These are phyloP conservation scores for Tylopilus rubrobrunneus DNA, from an alignment of 768 basidiomycete species.

Conservation along the genomic window DNA sequence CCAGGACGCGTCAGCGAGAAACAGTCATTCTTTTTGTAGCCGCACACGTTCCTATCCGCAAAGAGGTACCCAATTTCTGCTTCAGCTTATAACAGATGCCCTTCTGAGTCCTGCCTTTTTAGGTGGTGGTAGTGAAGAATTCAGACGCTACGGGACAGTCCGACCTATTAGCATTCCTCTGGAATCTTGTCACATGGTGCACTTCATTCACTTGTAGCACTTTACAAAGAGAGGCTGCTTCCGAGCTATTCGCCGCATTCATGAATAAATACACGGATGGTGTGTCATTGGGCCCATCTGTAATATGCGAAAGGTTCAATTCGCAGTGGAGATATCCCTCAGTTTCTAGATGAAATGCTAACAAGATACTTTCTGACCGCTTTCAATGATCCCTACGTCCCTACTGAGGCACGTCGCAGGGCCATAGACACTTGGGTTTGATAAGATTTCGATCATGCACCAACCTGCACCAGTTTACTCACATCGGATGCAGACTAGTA, in stretches of 20 bases:
- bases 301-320: background rate
- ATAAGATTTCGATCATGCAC: slow-evolving; percentile 34
- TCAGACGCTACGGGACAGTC: slow-evolving; percentile 38
- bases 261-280: slow-evolving; percentile 77
- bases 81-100: background rate
- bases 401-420: slow-evolving; percentile 40
- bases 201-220: slow-evolving; percentile 43
- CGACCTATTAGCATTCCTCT: slow-evolving; percentile 49
- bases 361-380: slow-evolving; percentile 47
- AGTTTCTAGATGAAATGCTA: slow-evolving; percentile 43
- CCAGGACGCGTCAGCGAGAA: slow-evolving; percentile 47
- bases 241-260: slow-evolving; percentile 59
- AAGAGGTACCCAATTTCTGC: slow-evolving; percentile 48
- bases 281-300: slow-evolving; percentile 23
- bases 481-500: slow-evolving; percentile 53
- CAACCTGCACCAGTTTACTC: background rate
- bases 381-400: slow-evolving; percentile 34
- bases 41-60: slow-evolving; percentile 57
- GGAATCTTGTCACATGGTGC: slow-evolving; percentile 57
- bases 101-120: background rate
- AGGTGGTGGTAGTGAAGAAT: slow-evolving; percentile 39
- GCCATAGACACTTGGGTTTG: slow-evolving; percentile 65
- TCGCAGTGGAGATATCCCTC: slow-evolving; percentile 38
- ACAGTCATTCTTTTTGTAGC: slow-evolving; percentile 65
- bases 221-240: slow-evolving; percentile 52